phyloP scores from a whole-genome alignment of 768 basidiomycete species.

The Lyophyllum shimeji region DNA sequence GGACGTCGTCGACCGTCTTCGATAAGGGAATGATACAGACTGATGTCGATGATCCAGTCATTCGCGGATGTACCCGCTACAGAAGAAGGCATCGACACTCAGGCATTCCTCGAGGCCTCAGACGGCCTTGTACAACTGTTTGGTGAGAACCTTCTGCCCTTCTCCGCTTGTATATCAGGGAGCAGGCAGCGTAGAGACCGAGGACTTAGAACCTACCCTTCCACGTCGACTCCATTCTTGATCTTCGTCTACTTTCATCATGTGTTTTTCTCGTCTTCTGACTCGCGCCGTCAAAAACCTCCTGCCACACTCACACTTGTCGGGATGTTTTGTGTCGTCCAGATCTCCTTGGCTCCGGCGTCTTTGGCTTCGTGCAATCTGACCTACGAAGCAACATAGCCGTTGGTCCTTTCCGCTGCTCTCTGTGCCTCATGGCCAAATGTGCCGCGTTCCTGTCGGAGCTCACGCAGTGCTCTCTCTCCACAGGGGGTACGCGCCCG shows the following conservation, averaged over 20 bases:
- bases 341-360: conserved; percentile 68
- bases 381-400: conserved; percentile 69
- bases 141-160: conserved; percentile 38
- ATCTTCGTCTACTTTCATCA: background rate
- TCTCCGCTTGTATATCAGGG: conserved; percentile 2
- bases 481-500: conserved; percentile 63
- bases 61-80: conserved; percentile 82
- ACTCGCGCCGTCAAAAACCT: background rate
- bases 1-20: too few relatives aligned
- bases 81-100: conserved; percentile 77
- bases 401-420: conserved; percentile 38
- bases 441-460: background rate
- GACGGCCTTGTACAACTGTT: conserved; percentile 81
- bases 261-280: background rate
- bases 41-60: too few relatives aligned
- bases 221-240: background rate
- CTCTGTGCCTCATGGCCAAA: conserved; percentile 7
- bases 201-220: conserved; percentile 10
- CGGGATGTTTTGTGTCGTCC: background rate
- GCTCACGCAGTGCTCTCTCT: background rate
- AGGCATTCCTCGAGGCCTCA: conserved; percentile 80
- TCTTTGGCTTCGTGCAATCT: conserved; percentile 73
- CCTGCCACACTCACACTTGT: background rate
- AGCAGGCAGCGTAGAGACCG: background rate
- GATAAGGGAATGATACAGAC: too few relatives aligned